These are phyloP conservation scores for Fabrea salina DNA, from an alignment of 169 alveolate species.

Conservation along the genomic window DNA sequence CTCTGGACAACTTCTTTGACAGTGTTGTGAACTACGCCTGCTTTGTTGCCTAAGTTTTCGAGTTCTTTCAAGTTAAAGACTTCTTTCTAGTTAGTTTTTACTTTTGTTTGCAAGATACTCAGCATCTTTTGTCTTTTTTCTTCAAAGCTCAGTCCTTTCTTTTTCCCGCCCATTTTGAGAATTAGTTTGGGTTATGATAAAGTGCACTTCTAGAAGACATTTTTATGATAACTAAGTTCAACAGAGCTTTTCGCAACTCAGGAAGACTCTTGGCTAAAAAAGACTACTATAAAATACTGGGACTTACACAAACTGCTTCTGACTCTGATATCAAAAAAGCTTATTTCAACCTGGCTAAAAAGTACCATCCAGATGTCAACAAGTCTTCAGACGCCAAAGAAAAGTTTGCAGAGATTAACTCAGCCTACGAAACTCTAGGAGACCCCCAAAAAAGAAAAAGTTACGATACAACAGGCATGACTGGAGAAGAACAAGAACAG, in stretches of 20 bases:
- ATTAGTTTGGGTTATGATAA: not conserved
- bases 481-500: conserved; percentile 30
- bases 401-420: conserved; percentile 65
- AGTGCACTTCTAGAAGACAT: too few relatives aligned
- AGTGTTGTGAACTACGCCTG: conserved; percentile 64
- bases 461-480: conserved; percentile 49
- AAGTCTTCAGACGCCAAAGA: conserved; percentile 67
- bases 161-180: not conserved
- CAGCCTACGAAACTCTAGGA: conserved; percentile 70
- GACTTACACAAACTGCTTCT: conserved; percentile 75
- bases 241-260: not conserved
- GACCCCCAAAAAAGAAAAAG: conserved; percentile 39
- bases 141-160: conserved; percentile 17
- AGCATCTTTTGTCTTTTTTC: conserved; percentile 23
- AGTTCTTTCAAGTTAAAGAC: conserved; percentile 72
- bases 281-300: conserved; percentile 76
- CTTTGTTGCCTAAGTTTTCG: conserved; percentile 70
- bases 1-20: conserved; percentile 83
- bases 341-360: conserved; percentile 89
- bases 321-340: conserved; percentile 86
- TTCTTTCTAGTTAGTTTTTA: conserved; percentile 52
- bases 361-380: conserved; percentile 93
- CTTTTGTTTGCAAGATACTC: not conserved
- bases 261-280: conserved; percentile 26
- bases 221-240: too few relatives aligned